These are phyloP conservation scores for Aegilops sharonensis DNA, from an alignment of 176 grass and related monocot species.

Conservation along the genomic window DNA sequence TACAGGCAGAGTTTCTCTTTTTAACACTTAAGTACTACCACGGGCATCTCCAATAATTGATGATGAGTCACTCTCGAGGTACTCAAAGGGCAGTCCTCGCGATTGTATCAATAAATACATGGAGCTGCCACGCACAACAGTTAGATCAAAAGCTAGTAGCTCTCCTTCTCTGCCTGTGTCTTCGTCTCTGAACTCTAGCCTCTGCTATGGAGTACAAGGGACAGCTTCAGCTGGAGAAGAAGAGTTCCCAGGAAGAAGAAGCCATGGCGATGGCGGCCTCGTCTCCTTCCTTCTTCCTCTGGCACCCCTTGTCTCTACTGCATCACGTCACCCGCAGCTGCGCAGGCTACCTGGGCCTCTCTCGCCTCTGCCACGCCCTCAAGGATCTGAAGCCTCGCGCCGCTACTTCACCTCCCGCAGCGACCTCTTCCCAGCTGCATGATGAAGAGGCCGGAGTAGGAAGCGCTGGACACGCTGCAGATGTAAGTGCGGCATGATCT, in stretches of 20 bases:
- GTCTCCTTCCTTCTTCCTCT: background rate
- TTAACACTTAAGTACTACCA: background rate
- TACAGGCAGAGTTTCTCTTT: too few species aligned
- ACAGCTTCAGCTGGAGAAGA: background rate
- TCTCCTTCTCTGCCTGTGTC: background rate
- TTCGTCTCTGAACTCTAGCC: too few species aligned
- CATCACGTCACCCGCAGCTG: background rate
- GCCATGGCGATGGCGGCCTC: background rate
- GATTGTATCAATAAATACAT: background rate
- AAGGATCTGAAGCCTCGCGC: background rate
- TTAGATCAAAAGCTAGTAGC: too few species aligned
- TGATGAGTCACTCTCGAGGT: background rate
- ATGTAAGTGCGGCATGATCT: background rate
- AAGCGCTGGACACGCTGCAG: background rate
- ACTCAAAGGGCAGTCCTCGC: too few species aligned
- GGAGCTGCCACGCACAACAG: background rate
- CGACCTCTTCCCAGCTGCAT: background rate
- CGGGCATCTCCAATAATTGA: background rate
- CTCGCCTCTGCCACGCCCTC: background rate
- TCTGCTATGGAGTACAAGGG: background rate
- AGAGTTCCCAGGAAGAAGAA: background rate
- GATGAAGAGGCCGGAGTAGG: background rate
- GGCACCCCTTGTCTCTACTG: background rate
- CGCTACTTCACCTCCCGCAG: background rate
- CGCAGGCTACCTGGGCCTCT: background rate